Conservation (phyloP, 2,329 filamentous ascomycete species). For the Cladosporium cucumerinum region DNA sequence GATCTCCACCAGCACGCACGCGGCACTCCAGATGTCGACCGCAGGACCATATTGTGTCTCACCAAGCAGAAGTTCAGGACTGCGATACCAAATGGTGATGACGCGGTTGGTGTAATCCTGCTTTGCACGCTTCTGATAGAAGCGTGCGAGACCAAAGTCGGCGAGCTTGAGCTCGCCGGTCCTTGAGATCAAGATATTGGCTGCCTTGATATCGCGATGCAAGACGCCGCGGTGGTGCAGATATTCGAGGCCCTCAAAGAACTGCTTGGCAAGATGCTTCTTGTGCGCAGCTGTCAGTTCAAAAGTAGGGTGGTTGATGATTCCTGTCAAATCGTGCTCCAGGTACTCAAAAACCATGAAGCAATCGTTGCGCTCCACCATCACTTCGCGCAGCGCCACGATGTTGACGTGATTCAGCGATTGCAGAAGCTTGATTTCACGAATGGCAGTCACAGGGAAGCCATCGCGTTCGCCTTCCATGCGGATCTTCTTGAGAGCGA, state of each 20-base stretch:
- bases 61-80: constrained; percentile 83
- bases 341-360: constrained; percentile 99
- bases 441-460: constrained; percentile 84
- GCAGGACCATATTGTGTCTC: constrained; percentile 87
- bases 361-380: constrained; percentile 98
- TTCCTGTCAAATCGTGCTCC: constrained; percentile 89
- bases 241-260: constrained; percentile 92
- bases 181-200: constrained; percentile 90
- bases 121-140: constrained; percentile 88
- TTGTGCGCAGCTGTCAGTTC: constrained; percentile 79
- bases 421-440: constrained; percentile 89
- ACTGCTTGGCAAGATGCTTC: constrained; percentile 87
- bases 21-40: constrained; percentile 95
- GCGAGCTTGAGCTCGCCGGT: constrained; percentile 90
- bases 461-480: constrained; percentile 93
- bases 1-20: constrained; percentile 94
- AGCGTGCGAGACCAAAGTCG: constrained; percentile 92
- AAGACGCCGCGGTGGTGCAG: constrained; percentile 89
- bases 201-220: constrained; percentile 96
- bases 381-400: constrained; percentile 81
- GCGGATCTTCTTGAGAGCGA: constrained; percentile 84
- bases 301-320: constrained; percentile 92
- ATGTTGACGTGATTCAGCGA: constrained; percentile 79
- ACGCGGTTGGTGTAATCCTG: constrained; percentile 97
- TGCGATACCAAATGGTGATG: constrained; percentile 97